Conservation (phyloP, 768 basidiomycete genomes). For the Saitozyma sp. region DNA sequence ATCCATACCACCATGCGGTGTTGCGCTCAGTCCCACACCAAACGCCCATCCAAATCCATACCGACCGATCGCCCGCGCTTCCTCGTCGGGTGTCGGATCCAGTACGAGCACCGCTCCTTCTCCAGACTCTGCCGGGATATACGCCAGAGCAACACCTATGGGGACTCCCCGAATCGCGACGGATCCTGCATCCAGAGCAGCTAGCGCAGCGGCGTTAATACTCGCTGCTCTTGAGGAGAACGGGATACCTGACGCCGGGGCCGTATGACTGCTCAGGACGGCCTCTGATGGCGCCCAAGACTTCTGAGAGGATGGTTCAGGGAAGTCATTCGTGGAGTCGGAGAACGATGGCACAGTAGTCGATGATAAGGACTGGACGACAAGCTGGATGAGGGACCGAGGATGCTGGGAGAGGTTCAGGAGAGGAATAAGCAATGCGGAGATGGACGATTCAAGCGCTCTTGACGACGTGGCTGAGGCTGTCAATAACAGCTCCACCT, state of each 20-base stretch:
- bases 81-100: constrained; percentile 50
- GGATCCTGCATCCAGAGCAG: constrained; percentile 48
- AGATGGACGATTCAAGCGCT: constrained; percentile 44
- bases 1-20: constrained; percentile 17
- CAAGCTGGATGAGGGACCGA: constrained; percentile 54
- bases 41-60: constrained; percentile 48
- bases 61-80: constrained; percentile 32
- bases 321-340: not conserved
- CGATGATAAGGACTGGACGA: constrained; percentile 53
- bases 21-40: constrained; percentile 20
- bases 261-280: not conserved
- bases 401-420: constrained; percentile 52
- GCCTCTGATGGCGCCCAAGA: constrained; percentile 12
- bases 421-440: constrained; percentile 45
- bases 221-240: constrained; percentile 42
- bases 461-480: constrained; percentile 49
- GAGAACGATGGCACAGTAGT: constrained; percentile 13
- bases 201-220: constrained; percentile 52
- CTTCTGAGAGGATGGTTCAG: constrained; percentile 8
- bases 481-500: not conserved
- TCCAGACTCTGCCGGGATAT: constrained; percentile 4
- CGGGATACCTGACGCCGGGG: constrained; percentile 11
- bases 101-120: constrained; percentile 33
- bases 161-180: constrained; percentile 46
- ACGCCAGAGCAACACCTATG: constrained; percentile 40